A percentile compares a stretch with the other conserved stretches of the same genome.
Conservation (phyloP, 2,329 filamentous ascomycete species). For the Fusarium sp. region DNA sequence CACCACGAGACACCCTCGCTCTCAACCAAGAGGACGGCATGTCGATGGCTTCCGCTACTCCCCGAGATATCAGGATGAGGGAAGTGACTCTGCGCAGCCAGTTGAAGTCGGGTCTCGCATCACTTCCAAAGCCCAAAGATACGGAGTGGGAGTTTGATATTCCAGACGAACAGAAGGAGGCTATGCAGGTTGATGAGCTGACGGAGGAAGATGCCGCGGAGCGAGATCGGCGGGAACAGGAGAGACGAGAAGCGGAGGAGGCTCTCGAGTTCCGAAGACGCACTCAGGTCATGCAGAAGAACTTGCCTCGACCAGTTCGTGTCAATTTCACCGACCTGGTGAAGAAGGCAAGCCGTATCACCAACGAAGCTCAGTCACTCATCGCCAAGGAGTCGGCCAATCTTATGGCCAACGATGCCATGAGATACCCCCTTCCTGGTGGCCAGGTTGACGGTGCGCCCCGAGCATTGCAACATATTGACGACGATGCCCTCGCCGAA, state of each 20-base stretch:
- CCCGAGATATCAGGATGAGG: conserved; percentile 78
- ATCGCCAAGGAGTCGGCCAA: conserved; percentile 83
- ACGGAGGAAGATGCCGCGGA: conserved; percentile 73
- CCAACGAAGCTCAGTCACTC: conserved; percentile 73
- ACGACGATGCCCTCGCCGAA: conserved; percentile 77
- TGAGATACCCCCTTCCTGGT: conserved; percentile 77
- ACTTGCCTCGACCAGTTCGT: conserved; percentile 79
- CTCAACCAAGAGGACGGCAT: conserved; percentile 80
- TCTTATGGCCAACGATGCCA: conserved; percentile 85
- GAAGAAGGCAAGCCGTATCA: conserved; percentile 68
- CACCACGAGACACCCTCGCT: conserved; percentile 87
- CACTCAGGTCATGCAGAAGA: conserved; percentile 90
- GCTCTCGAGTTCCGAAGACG: conserved; percentile 84
- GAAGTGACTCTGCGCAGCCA: conserved; percentile 77
- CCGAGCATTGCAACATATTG: conserved; percentile 71
- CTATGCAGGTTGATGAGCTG: conserved; percentile 57
- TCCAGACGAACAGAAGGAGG: conserved; percentile 82
- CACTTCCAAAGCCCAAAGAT: conserved; percentile 92
- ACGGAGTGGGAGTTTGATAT: conserved; percentile 94
- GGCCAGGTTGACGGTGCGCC: conserved; percentile 72
- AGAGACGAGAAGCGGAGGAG: conserved; percentile 77
- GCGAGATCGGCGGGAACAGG: conserved; percentile 81
- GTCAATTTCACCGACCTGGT: conserved; percentile 79
- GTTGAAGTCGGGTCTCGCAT: conserved; percentile 79
- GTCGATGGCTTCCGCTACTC: conserved; percentile 78